A percentile compares a stretch with the other conserved stretches of the same genome.
Conservation (phyloP, 2,329 filamentous ascomycete genomes). For the Claviceps paspali region DNA sequence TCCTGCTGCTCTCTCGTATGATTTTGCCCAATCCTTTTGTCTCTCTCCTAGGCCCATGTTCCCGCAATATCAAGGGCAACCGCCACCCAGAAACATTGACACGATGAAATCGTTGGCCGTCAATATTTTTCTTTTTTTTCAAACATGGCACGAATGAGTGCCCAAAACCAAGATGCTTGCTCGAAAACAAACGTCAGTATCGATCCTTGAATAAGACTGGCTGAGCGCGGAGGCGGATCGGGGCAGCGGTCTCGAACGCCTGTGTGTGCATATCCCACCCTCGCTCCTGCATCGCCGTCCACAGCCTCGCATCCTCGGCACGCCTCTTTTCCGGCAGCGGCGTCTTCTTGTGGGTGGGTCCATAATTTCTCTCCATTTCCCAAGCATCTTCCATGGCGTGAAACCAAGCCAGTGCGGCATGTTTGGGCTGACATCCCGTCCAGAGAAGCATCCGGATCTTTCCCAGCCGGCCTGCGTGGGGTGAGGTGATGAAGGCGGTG, state of each 20-base stretch:
- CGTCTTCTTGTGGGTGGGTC: conserved; percentile 8
- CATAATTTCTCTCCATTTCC: conserved; percentile 12
- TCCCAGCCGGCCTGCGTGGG: conserved; percentile 7
- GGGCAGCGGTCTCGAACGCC: conserved; percentile 21
- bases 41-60: too few species aligned
- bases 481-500: conserved; percentile 16
- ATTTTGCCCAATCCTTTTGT: too few species aligned
- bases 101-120: too few species aligned
- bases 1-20: too few species aligned
- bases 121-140: too few species aligned
- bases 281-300: conserved; percentile 12
- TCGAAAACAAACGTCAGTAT: conserved; percentile 4
- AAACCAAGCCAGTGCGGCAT: conserved; percentile 23
- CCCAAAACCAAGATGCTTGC: too few species aligned
- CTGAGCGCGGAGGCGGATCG: conserved; percentile 16
- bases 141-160: too few species aligned
- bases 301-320: conserved; percentile 12
- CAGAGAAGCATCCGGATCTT: conserved; percentile 22
- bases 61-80: too few species aligned
- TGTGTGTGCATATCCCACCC: conserved; percentile 22
- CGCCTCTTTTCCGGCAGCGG: conserved; percentile 4
- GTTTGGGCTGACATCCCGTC: conserved; percentile 13
- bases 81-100: too few species aligned
- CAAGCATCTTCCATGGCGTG: conserved; percentile 22
- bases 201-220: conserved; percentile 12